Evolutionary conservation across 2,329 filamentous ascomycete species (phyloP).

Genomic region (Stagonosporopsis rhizophila): DNA sequence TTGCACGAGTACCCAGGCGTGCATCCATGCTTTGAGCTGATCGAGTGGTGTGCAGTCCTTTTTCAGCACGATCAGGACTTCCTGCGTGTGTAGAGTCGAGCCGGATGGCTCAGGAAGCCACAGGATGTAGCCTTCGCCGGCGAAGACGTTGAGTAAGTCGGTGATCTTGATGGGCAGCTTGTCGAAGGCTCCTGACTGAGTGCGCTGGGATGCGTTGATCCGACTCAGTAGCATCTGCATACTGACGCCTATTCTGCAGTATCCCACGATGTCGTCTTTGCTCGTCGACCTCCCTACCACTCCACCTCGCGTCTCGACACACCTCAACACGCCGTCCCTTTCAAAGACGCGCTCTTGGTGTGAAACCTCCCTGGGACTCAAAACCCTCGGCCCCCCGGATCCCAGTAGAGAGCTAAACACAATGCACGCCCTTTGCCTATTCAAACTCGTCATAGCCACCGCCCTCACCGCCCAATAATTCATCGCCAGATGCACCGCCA

Average conservation of each 20-base stretch:
- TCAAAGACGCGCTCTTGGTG: slow-evolving; percentile 65
- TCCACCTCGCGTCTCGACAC: slow-evolving; percentile 41
- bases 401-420: slow-evolving; percentile 64
- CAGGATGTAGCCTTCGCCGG: slow-evolving; percentile 66
- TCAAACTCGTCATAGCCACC: slow-evolving; percentile 83
- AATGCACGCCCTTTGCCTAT: slow-evolving; percentile 84
- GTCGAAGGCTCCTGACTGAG: slow-evolving; percentile 35
- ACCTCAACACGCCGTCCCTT: slow-evolving; percentile 70
- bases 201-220: slow-evolving; percentile 33
- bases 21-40: slow-evolving; percentile 69
- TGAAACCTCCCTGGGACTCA: slow-evolving; percentile 72
- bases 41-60: slow-evolving; percentile 57
- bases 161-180: slow-evolving; percentile 51
- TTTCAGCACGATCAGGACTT: slow-evolving; percentile 69
- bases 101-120: slow-evolving; percentile 51
- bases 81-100: slow-evolving; percentile 30
- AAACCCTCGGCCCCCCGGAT: slow-evolving; percentile 49
- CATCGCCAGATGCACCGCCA: slow-evolving; percentile 78
- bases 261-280: slow-evolving; percentile 55
- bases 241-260: slow-evolving; percentile 62
- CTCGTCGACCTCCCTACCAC: not conserved
- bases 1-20: slow-evolving; percentile 61
- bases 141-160: slow-evolving; percentile 60
- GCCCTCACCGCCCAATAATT: slow-evolving; percentile 87
- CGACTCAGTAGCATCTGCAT: slow-evolving; percentile 47